A percentile compares a stretch with the other conserved stretches of the same genome.
These are phyloP conservation scores for Cercospora nicotianae DNA, from an alignment of 2,329 filamentous ascomycete genomes.

Conservation along the genomic window DNA sequence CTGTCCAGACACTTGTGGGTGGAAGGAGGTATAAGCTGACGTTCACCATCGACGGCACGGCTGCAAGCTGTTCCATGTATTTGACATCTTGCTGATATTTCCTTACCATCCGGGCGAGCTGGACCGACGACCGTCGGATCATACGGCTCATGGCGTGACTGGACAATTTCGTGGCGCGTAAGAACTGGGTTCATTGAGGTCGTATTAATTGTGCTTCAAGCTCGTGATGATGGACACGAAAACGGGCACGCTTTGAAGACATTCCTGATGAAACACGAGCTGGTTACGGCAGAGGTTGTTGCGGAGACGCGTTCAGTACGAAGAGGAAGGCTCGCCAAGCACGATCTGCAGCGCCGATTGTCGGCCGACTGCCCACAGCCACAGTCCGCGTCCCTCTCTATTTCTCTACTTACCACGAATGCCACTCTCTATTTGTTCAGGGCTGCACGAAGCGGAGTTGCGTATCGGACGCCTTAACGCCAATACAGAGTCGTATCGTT, in stretches of 20 bases:
- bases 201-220: neutral
- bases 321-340: neutral
- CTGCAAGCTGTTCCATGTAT: neutral
- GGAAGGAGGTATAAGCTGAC: neutral
- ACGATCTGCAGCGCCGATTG: neutral
- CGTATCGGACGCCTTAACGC: too few relatives aligned
- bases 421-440: neutral
- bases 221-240: too few relatives aligned
- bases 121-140: neutral
- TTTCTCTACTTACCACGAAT: neutral
- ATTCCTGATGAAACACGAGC: too few relatives aligned
- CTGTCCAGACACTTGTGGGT: neutral
- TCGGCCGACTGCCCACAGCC: neutral
- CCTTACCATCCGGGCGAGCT: neutral
- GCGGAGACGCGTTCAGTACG: too few relatives aligned
- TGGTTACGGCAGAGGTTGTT: too few relatives aligned
- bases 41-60: neutral
- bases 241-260: too few relatives aligned
- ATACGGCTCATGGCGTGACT: neutral
- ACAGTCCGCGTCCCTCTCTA: neutral
- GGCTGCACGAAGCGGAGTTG: too few relatives aligned
- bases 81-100: neutral
- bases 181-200: neutral
- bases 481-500: neutral
- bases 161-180: neutral